Base-by-base conservation (phyloP, 257 asterid genomes). In the Ilex asprella region DNA sequence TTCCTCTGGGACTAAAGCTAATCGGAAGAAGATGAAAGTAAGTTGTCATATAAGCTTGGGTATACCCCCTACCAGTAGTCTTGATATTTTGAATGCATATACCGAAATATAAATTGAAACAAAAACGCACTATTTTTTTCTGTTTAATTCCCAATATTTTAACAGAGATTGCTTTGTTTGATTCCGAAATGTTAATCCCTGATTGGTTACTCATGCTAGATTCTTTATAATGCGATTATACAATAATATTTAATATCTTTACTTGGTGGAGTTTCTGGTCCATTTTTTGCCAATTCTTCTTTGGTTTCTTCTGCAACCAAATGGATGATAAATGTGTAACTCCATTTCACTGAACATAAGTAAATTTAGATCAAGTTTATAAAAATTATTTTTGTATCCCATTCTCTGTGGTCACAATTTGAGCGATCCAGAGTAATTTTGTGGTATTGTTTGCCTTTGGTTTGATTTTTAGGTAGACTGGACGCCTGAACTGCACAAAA, bases 401-500 rank as follows among this genome's bases (percentile, higher is more conserved):
- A 55, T 32, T 44, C 15, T 62, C 10, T 31, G 7, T 41, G 16
- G 12, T 31, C 13, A 46, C 4, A 12, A 11, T 46, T 35, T 35
- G 41, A 35, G 8, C 41, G 8, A 35, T 35, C 41, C 41, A 8
- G 41, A 35, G 41, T 35, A 35, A 46, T 2, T 3, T 46, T 46
- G 14, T 46, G 1, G 13, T 1, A 46, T 14, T 10, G 52, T 46
- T 46, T 10, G n/a, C 13, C 52, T 46, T 14, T 35, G 59, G 7
- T 4, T 68, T 30, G 31, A 13, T 44, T 39, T 61, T 71, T 78
- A 80, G 85, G 78, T 80, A 60, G 82, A 76, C 64, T 80, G 85
- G 85, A 74, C 82, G 21, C 69, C 82, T 32, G 82, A 80, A 68
- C 71, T 80, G 13, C 82, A 76, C 71, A 80, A 77, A 57, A 80